Evolutionary conservation across 2,329 filamentous ascomycete genomes (phyloP), one percentile per base, ranked within the genome.

Genomic region (Daldinia sp.): DNA sequence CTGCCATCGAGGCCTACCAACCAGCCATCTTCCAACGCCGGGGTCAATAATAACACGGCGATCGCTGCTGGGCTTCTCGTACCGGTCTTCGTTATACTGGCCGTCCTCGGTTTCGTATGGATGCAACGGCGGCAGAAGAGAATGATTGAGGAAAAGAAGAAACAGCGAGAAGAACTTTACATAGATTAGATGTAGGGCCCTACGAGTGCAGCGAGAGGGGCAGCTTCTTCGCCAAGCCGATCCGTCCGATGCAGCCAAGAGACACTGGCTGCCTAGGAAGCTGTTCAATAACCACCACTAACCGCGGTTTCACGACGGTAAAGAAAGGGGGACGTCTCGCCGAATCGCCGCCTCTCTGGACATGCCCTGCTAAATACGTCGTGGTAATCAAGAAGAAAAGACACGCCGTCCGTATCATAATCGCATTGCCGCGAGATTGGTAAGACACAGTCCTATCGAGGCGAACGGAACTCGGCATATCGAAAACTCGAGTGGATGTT

Each of bases 31-130:
- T 57, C 63, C 8, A 55, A 53, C 8, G 50, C 30, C 13, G 59
- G 59, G 17, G 59, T 67, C 3, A 68, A 66, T 25, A 70, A 63
- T 15, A 69, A 64, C 41, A 65, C 70, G 3, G 69, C 70, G 7
- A 71, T 73, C 35, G 70, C 68, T 10, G 68, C 70, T 15, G 69
- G 71, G 1, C 35, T 73, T 2, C 61, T 70, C n/a, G 69, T 72
- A 25, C 70, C 71, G 4, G 39, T 71, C 3, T 60, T 71, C n/a
- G 69, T 71, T 15, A 65, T 67, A 29, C 39, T 71, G 2, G 63
- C 69, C 3, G 52, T 69, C 19, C 63, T 65, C 21, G 63, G 64
- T 1, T 71, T 71, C 41, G 35, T 71, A 3, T 68, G 60, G 61
- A 60, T 67, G 58, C 64, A 65, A 53, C 63, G 63, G 41, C 66